Conservation (phyloP, 495 filamentous ascomycete genomes). For the Podospora pseudopauciseta region DNA sequence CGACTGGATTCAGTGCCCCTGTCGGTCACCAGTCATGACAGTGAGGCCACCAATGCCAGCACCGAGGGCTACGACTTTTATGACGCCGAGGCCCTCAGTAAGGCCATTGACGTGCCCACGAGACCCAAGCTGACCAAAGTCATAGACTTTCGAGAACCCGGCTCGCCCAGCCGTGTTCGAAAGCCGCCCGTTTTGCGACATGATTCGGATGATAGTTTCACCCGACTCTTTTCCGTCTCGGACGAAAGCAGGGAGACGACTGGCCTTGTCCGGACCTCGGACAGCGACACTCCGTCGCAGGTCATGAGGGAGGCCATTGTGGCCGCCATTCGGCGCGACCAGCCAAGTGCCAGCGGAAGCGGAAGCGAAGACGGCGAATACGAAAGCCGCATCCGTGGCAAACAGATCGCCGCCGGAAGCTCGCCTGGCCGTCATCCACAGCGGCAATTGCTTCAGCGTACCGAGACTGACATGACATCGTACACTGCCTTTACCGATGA, state of each 20-base stretch:
- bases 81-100: slow-evolving; percentile 46
- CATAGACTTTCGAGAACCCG: slow-evolving; percentile 31
- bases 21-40: slow-evolving; percentile 42
- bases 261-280: slow-evolving; percentile 38
- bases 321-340: slow-evolving; percentile 19
- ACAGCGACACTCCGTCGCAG: slow-evolving; percentile 26
- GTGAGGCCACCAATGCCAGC: slow-evolving; percentile 42
- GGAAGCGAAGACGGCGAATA: slow-evolving; percentile 34
- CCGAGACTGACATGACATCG: slow-evolving; percentile 32
- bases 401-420: slow-evolving; percentile 23
- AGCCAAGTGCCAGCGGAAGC: neutral
- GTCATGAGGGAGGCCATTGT: slow-evolving; percentile 19
- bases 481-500: slow-evolving; percentile 40
- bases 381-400: slow-evolving; percentile 37
- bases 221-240: slow-evolving; percentile 74
- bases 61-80: slow-evolving; percentile 58
- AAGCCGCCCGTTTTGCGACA: slow-evolving; percentile 54
- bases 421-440: slow-evolving; percentile 26
- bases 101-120: slow-evolving; percentile 41
- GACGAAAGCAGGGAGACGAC: slow-evolving; percentile 52
- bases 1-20: slow-evolving; percentile 45
- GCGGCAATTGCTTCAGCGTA: slow-evolving; percentile 26
- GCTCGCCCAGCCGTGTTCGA: slow-evolving; percentile 25
- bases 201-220: slow-evolving; percentile 75
- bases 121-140: slow-evolving; percentile 27